Conservation (phyloP, 306 rosid genomes). For the Citrullus amarus region DNA sequence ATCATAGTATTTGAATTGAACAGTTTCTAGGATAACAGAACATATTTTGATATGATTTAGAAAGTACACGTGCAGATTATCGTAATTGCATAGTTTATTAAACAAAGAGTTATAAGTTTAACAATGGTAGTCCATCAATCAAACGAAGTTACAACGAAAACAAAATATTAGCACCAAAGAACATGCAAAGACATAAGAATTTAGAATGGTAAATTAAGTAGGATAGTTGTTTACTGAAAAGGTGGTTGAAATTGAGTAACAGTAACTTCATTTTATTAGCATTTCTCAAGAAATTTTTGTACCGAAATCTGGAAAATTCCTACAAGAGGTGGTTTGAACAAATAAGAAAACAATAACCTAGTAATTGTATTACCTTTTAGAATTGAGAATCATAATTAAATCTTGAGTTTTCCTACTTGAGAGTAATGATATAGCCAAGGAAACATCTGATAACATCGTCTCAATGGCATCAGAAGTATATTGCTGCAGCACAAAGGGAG, state of each 20-base stretch:
- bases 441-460: slow-evolving; percentile 54
- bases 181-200: neutral
- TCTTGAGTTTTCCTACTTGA: slow-evolving; percentile 80
- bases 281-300: neutral
- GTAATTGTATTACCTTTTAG: slow-evolving; percentile 46
- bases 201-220: neutral
- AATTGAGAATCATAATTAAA: slow-evolving; percentile 88
- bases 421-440: slow-evolving; percentile 66
- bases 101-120: neutral
- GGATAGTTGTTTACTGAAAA: neutral
- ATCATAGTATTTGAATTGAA: neutral
- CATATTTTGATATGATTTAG: neutral
- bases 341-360: neutral
- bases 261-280: neutral
- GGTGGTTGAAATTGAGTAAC: neutral
- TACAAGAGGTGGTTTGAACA: neutral
- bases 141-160: neutral
- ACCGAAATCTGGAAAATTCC: neutral
- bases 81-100: neutral
- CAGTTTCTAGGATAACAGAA: neutral
- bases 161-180: neutral
- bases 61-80: neutral
- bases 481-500: slow-evolving; percentile 81
- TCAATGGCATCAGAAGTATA: slow-evolving; percentile 64
- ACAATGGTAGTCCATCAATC: neutral